Conservation (phyloP, 1,284 basidiomycete species). For the Leccinum huronense region DNA sequence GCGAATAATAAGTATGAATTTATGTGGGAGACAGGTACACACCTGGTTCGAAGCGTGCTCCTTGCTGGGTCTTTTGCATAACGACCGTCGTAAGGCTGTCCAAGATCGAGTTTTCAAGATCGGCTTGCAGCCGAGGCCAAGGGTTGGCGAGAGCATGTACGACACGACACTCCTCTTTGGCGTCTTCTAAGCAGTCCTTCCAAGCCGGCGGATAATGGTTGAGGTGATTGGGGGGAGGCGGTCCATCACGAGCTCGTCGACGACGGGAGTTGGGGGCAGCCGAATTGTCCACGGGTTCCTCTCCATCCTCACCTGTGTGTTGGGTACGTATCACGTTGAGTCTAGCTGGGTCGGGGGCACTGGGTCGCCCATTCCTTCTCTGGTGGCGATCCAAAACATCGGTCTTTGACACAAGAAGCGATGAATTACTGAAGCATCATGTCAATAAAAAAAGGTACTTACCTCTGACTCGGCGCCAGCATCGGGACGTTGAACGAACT, state of each 20-base stretch:
- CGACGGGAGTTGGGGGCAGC: too few relatives aligned
- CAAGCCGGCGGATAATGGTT: background rate
- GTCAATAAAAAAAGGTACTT: too few relatives aligned
- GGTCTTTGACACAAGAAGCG: too few relatives aligned
- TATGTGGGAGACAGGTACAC: background rate
- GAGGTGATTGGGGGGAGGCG: background rate
- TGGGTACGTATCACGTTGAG: too few relatives aligned
- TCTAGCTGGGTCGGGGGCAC: too few relatives aligned
- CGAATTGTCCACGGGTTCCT: too few relatives aligned
- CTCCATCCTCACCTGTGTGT: too few relatives aligned
- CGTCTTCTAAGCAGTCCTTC: background rate
- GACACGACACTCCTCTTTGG: background rate
- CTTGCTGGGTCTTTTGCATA: background rate
- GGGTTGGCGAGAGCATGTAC: background rate
- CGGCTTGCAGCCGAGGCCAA: background rate
- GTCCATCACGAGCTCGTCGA: background rate
- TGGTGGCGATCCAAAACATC: too few relatives aligned
- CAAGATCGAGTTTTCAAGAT: background rate
- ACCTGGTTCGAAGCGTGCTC: background rate
- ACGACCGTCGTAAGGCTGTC: background rate
- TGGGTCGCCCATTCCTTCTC: too few relatives aligned
- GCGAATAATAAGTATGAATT: background rate
- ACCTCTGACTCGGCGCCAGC: too few relatives aligned
- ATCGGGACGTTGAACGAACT: too few relatives aligned
- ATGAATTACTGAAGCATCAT: too few relatives aligned